These are phyloP conservation scores for Nannizzia gypsea DNA, from an alignment of 2,329 filamentous ascomycete species.

Conservation along the genomic window DNA sequence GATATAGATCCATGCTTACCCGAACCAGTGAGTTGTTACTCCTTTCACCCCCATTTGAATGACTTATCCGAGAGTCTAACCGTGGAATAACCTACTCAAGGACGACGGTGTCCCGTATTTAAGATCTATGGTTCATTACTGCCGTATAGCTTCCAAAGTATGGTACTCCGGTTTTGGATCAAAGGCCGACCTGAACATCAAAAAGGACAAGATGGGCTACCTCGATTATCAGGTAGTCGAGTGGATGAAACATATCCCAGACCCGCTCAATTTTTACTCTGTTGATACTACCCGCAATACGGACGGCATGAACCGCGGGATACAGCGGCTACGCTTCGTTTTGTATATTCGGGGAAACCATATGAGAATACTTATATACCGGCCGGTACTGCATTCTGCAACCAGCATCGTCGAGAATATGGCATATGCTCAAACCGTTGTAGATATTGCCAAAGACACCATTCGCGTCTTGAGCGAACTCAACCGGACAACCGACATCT, in stretches of 20 bases:
- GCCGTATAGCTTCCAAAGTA: conserved; percentile 69
- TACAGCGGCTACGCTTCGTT: conserved; percentile 66
- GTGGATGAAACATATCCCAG: conserved; percentile 68
- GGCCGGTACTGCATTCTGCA: conserved; percentile 72
- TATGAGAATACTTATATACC: conserved; percentile 79
- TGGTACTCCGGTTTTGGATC: conserved; percentile 69
- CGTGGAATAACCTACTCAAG: conserved; percentile 16
- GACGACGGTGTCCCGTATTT: conserved; percentile 53
- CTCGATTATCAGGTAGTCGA: conserved; percentile 74
- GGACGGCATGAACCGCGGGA: conserved; percentile 49
- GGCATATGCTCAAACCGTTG: conserved; percentile 56
- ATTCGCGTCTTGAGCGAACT: conserved; percentile 49
- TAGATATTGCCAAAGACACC: conserved; percentile 54
- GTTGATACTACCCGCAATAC: conserved; percentile 37
- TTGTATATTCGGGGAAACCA: conserved; percentile 81
- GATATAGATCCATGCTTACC: conserved; percentile 73
- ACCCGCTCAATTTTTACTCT: conserved; percentile 52
- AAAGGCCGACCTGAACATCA: conserved; percentile 53
- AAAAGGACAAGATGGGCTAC: conserved; percentile 62
- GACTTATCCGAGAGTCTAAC: neutral
- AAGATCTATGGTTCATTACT: conserved; percentile 74
- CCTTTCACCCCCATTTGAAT: neutral
- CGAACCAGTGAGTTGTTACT: conserved; percentile 50
- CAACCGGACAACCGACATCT: conserved; percentile 52
- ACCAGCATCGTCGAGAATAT: conserved; percentile 70